Evolutionary conservation across 2,329 filamentous ascomycete species (phyloP).

Genomic region (Alternaria sp.): DNA sequence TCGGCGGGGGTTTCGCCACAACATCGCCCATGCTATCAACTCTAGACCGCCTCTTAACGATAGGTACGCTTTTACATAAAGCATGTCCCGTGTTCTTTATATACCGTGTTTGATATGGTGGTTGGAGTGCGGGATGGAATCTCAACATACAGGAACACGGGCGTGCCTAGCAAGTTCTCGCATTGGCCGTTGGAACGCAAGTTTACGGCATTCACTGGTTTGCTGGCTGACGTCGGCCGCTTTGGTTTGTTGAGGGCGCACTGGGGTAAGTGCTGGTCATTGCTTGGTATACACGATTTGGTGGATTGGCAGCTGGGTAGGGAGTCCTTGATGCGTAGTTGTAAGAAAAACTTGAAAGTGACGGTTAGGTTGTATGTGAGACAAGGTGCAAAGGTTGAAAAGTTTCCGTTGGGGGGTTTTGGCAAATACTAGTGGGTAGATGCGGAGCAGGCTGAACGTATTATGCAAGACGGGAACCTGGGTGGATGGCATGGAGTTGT

Average conservation of each 20-base stretch:
- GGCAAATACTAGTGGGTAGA: neutral
- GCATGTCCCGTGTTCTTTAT: neutral
- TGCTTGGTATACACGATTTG: slow-evolving; percentile 1
- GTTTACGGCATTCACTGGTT: neutral
- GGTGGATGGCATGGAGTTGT: neutral
- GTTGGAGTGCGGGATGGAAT: neutral
- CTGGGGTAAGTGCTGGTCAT: neutral
- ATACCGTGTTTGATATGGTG: neutral
- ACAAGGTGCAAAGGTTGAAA: neutral
- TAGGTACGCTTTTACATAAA: neutral
- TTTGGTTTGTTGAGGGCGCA: neutral
- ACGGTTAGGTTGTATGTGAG: neutral
- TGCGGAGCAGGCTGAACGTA: neutral
- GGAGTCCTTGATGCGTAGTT: neutral
- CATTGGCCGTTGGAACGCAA: neutral
- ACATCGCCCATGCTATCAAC: neutral
- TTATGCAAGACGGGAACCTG: neutral
- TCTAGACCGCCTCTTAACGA: neutral
- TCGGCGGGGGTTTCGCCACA: neutral
- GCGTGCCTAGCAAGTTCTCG: slow-evolving; percentile 1
- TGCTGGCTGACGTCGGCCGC: neutral
- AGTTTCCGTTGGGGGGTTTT: neutral
- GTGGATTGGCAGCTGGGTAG: neutral
- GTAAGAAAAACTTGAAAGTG: neutral
- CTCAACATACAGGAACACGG: neutral